Evolutionary conservation across 345 rosid species (phyloP).

Genomic region (Populus simonii): DNA sequence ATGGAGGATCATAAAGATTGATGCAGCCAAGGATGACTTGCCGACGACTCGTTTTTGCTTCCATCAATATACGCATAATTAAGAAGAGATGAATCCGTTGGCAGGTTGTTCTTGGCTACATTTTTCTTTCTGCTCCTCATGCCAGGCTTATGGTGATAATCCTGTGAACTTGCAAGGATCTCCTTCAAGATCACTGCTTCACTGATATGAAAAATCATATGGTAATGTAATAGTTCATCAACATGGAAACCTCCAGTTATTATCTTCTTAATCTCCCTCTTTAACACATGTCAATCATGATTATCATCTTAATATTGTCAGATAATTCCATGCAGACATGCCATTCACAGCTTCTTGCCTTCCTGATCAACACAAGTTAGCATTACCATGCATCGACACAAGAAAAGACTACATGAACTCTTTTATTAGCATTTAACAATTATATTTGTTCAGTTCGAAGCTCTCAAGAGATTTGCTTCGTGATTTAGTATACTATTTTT

Average conservation of each 20-base stretch:
- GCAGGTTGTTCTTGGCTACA: slow-evolving; percentile 52
- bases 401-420: neutral
- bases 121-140: slow-evolving; percentile 40
- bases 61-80: neutral
- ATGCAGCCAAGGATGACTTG: slow-evolving; percentile 70
- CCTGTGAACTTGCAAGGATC: neutral
- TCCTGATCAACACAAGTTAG: neutral
- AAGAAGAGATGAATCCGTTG: slow-evolving; percentile 10
- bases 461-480: neutral
- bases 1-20: slow-evolving; percentile 18
- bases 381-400: neutral
- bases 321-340: neutral
- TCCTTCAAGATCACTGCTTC: neutral
- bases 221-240: neutral
- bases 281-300: neutral
- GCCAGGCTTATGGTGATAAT: slow-evolving; percentile 30
- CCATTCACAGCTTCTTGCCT: neutral
- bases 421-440: neutral
- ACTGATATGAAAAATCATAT: neutral
- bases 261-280: neutral
- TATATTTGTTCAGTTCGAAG: neutral
- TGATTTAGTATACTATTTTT: neutral
- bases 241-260: neutral
- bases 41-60: slow-evolving; percentile 23
- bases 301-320: neutral